Conservation (phyloP, 2,329 filamentous ascomycete species). For the Monosporascus cannonballus region DNA sequence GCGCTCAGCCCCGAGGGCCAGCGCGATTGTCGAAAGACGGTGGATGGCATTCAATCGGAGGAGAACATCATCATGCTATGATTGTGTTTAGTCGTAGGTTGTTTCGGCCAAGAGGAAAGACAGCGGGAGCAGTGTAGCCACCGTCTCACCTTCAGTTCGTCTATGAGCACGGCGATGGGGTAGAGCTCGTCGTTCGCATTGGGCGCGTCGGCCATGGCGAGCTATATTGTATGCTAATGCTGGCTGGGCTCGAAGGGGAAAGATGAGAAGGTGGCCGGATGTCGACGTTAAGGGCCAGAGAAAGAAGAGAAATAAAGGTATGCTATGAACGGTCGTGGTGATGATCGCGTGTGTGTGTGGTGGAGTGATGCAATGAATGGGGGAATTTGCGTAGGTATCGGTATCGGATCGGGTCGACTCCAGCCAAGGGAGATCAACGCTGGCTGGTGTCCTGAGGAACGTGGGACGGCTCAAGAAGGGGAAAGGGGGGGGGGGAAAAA, state of each 20-base stretch:
- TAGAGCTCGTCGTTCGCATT: slow-evolving; percentile 98
- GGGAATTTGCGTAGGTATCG: background rate
- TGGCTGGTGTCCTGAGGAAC: background rate
- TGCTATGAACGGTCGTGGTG: background rate
- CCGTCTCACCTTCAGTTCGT: slow-evolving; percentile 85
- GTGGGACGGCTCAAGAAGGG: background rate
- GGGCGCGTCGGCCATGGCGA: slow-evolving; percentile 80
- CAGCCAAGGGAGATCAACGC: background rate
- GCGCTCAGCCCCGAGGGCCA: slow-evolving; percentile 90
- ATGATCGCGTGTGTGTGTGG: background rate
- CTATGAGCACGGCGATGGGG: slow-evolving; percentile 98
- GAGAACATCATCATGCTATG: slow-evolving; percentile 94
- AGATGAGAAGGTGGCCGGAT: too few relatives aligned
- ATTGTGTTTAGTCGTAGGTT: slow-evolving; percentile 20
- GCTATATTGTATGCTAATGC: slow-evolving; percentile 15
- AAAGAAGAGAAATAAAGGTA: background rate
- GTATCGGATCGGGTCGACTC: background rate
- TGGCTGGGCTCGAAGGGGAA: too few relatives aligned
- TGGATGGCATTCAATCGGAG: slow-evolving; percentile 98
- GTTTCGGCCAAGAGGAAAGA: slow-evolving; percentile 6
- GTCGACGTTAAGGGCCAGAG: too few relatives aligned
- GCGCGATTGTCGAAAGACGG: slow-evolving; percentile 94
- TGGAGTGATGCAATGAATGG: slow-evolving; percentile 1
- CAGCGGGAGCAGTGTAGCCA: slow-evolving; percentile 12
- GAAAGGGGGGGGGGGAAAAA: background rate